Evolutionary conservation across 75 land plant genomes (phyloP), one percentile per base, ranked within the genome.

Genomic region (Cryptomeria japonica): DNA sequence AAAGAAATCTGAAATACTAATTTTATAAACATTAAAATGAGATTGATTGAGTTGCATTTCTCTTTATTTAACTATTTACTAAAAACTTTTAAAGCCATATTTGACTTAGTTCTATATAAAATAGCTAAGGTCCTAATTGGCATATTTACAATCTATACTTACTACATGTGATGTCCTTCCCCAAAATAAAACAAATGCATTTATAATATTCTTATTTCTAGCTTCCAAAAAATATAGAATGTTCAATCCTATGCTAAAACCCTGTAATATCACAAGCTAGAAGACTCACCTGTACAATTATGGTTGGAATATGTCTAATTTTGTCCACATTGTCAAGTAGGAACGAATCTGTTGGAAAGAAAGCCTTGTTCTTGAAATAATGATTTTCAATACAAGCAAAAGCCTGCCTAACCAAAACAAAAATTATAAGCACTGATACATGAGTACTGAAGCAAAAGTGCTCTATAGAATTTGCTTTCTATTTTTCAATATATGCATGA

Each of bases 361-460:
- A 92, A 8, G 92, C 93, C 78, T 92, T 92, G 85, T 92, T 90
- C 86, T 58, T 86, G 85, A 90, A 92, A 89, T 90, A 92, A 78
- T 92, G 92, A 84, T 92, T 92, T 86, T 92, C 93, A 58, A 92
- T 92, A 58, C 92, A 85, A 82, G 93, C 93, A 88, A 92, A 92
- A 75, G 93, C 93, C 93, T 92, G 88, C 85, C 41, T 10, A 82
- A 82, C 31, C 49, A 82, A 82, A 28, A 42, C n/a, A 85, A 85
- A 85, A 58, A 53, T 28, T 39, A 2, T 64, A 73, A 85, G 77
- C 41, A 55, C n/a, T 64, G 44, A 61, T 85, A 58, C 34, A 37
- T 44, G 34, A 19, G 49, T 44, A 14, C 47, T 42, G n/a, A 25
- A 28, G 31, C 41, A 28, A 82, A 46, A 82, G n/a, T 9, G 39